Base-by-base conservation (phyloP, 371 early-diverging fungal species). In the Chytridium lagenaria region DNA sequence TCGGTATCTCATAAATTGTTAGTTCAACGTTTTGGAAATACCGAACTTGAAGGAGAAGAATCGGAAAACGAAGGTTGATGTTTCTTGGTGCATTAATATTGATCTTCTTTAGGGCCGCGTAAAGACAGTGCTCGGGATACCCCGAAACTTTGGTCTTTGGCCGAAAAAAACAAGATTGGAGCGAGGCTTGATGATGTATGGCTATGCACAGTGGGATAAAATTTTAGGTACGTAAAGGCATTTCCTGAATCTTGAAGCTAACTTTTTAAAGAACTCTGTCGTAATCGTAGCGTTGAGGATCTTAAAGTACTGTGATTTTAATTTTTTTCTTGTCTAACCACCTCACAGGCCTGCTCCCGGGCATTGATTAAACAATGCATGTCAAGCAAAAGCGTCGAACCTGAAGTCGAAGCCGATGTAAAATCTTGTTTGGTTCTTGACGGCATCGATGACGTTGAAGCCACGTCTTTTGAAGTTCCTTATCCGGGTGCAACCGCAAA, bases 111-210 rank as follows among this genome's bases (percentile, higher is more conserved):
- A n/a, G n/a, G n/a, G n/a, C n/a, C n/a, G n/a, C n/a, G n/a, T n/a
- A n/a, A n/a, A n/a, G n/a, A n/a, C n/a, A n/a, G n/a, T n/a, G n/a
- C n/a, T n/a, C n/a, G n/a, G 28, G 77, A 73, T 49, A 72, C 71
- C 30, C 68, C 68, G 23, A 78, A 78, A 50, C 70, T 83, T n/a
- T 94, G 95, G 95, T 88, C 91, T 12, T 72, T 86, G 44, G 90
- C 94, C 12, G 94, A 94, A 74, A 87, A n/a, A 87, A 73, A 86
- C 89, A 26, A 87, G 90, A 49, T 86, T 93, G 61, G 95, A 95
- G 74, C 87, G 93, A n/a, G 86, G 88, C 68, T 72, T 94, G 49
- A 95, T 94, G 94, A 88, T 90, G 55, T 91, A 90, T 67, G 95
- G 94, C 0, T 92, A 90, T 77, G 89, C 89, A 26, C 82, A 84